These are phyloP conservation scores for Termitomyces sp. DNA, from an alignment of 768 basidiomycete species.

Conservation along the genomic window DNA sequence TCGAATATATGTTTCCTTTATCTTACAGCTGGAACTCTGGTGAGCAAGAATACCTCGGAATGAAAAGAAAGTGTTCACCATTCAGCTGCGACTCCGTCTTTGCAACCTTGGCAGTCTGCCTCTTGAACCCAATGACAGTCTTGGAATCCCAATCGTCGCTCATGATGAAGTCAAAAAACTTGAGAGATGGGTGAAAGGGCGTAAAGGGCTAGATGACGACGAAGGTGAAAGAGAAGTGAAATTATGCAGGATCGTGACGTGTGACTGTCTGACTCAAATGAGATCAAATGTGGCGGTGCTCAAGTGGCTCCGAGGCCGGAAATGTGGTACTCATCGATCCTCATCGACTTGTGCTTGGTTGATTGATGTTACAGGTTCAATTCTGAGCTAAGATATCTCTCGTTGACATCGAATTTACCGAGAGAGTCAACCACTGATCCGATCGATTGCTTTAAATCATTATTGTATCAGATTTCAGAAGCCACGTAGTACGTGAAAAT, in stretches of 20 bases:
- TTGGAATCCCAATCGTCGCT: constrained; percentile 70
- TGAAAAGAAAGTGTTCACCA: constrained; percentile 28
- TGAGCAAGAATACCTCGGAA: neutral
- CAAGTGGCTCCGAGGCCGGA: neutral
- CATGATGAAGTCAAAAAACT: constrained; percentile 21
- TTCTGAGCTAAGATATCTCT: neutral
- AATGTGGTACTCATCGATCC: too few species aligned
- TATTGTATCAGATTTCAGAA: too few species aligned
- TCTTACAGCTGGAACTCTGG: constrained; percentile 45
- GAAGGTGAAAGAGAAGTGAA: neutral
- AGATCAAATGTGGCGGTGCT: constrained; percentile 12
- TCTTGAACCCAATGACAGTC: constrained; percentile 65
- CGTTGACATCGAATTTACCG: neutral
- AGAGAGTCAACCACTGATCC: neutral
- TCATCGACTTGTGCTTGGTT: too few species aligned
- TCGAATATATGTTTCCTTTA: neutral
- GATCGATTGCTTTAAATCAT: neutral
- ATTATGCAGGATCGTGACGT: constrained; percentile 13
- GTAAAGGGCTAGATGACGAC: constrained; percentile 1
- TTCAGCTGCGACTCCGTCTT: constrained; percentile 54
- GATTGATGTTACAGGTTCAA: too few species aligned
- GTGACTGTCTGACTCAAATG: constrained; percentile 12
- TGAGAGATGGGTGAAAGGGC: constrained; percentile 3
- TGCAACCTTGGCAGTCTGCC: constrained; percentile 56
- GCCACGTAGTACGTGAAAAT: too few species aligned